phyloP scores from a whole-genome alignment of 2,329 filamentous ascomycete genomes.

The Trichoderma atroviride region DNA sequence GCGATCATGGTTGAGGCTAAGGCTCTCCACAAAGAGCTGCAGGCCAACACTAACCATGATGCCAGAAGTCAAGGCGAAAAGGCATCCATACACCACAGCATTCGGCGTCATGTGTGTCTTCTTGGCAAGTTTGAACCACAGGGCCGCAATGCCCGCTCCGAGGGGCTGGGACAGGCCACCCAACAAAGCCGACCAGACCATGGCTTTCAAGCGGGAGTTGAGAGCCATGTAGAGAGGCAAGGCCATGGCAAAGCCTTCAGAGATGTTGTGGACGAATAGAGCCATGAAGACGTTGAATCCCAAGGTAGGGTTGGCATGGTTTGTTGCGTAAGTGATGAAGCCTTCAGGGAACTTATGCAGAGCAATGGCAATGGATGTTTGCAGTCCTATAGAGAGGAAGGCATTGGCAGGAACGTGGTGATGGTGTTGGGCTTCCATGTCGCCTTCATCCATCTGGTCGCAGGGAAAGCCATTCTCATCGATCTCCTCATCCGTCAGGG shows the following conservation, averaged over 20 bases:
- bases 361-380: conserved; percentile 92
- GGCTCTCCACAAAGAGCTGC: conserved; percentile 83
- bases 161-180: conserved; percentile 87
- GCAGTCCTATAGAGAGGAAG: conserved; percentile 91
- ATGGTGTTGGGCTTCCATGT: conserved; percentile 68
- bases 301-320: conserved; percentile 87
- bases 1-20: conserved; percentile 79
- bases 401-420: conserved; percentile 95
- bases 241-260: conserved; percentile 93
- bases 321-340: conserved; percentile 92
- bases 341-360: conserved; percentile 92
- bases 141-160: conserved; percentile 78
- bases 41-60: conserved; percentile 95
- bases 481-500: conserved; percentile 33
- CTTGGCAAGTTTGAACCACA: conserved; percentile 79
- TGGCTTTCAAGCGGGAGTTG: conserved; percentile 76
- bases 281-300: conserved; percentile 94
- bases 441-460: conserved; percentile 41
- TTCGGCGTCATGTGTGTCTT: conserved; percentile 53
- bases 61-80: conserved; percentile 88
- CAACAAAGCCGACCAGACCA: conserved; percentile 79
- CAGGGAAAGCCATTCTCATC: conserved; percentile 32
- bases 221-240: conserved; percentile 91
- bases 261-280: conserved; percentile 97
- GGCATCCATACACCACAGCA: conserved; percentile 68